Base-by-base conservation (phyloP, 2,329 filamentous ascomycete genomes). In the Claviceps digitariae region DNA sequence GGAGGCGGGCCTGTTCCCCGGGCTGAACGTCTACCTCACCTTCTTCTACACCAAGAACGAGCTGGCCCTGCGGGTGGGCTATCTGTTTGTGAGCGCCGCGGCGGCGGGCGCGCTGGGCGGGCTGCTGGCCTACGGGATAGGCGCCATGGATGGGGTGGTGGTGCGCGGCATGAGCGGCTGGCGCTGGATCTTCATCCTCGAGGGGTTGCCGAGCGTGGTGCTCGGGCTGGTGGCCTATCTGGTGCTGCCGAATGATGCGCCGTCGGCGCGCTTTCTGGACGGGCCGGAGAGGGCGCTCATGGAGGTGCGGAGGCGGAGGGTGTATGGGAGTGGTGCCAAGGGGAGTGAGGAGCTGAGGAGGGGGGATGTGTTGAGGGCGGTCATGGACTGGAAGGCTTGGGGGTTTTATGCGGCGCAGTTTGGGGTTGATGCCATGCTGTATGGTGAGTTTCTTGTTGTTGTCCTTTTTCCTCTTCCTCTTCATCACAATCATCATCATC, bases 341-440 rank as follows among this genome's bases (percentile, higher is more conserved):
- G 73, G 70, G 45, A 71, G 74, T 34, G 67, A 69, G 51, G 62
- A 74, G 60, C 74, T 78, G 47, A 69, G 65, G 58, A 79, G 76
- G 67, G 64, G 68, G 9, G 86, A 90, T 61, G 83, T 87, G 62
- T 69, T 74, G 57, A 78, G 77, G 53, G 84, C 82, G 0, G 79
- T 87, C 55, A 76, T 72, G 57, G 87, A 91, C 66, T 89, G 84
- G 84, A 89, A 86, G 64, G 79, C 87, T 25, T 88, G 82, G 74
- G 69, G 76, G 1, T 89, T 89, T 63, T 83, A 76, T 57, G 65
- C 81, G 40, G 84, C 74, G 5, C 84, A 88, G 64, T 90, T 90
- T 62, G 84, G 85, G 4, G 75, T 77, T 17, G 84, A 89, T 61
- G 87, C 83, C 1, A 86, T 90, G 79, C 73, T 90, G 0, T 90